These are phyloP conservation scores for Otatea glauca DNA, from an alignment of 176 grass and related monocot genomes.

Conservation along the genomic window DNA sequence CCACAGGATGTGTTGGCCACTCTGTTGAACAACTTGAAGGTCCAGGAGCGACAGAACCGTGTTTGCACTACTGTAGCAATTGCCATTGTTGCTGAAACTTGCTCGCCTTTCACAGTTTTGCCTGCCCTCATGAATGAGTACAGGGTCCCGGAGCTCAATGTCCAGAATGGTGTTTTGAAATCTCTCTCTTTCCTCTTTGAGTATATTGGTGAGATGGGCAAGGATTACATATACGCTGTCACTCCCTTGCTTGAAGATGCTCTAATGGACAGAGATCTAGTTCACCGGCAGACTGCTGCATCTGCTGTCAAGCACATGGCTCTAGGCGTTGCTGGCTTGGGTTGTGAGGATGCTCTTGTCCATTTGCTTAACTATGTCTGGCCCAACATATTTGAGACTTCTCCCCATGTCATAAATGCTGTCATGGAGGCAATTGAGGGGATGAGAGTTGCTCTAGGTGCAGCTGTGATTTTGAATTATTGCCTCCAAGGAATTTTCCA, in stretches of 20 bases:
- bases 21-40: slow-evolving; percentile 91
- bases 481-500: slow-evolving; percentile 97
- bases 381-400: slow-evolving; percentile 98
- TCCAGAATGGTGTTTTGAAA: slow-evolving; percentile 96
- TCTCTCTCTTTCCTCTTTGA: slow-evolving; percentile 97
- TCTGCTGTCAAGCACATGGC: slow-evolving; percentile 99
- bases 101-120: slow-evolving; percentile 91
- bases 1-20: slow-evolving; percentile 94
- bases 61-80: slow-evolving; percentile 97
- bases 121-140: slow-evolving; percentile 98
- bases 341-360: slow-evolving; percentile 96
- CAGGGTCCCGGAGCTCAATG: slow-evolving; percentile 87
- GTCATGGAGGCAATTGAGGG: slow-evolving; percentile 97
- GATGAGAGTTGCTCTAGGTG: slow-evolving; percentile 91
- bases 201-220: slow-evolving; percentile 99
- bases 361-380: slow-evolving; percentile 96
- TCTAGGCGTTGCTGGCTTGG: slow-evolving; percentile 87
- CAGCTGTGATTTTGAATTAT: slow-evolving; percentile 90
- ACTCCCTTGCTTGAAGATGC: slow-evolving; percentile 97
- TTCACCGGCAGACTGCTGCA: slow-evolving; percentile 93
- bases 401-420: slow-evolving; percentile 92
- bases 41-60: slow-evolving; percentile 95
- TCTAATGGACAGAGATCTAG: slow-evolving; percentile 93
- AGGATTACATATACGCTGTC: slow-evolving; percentile 97
- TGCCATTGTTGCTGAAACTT: slow-evolving; percentile 97